phyloP scores from a whole-genome alignment of 75 land plant species.

The Selaginella moellendorffii region DNA sequence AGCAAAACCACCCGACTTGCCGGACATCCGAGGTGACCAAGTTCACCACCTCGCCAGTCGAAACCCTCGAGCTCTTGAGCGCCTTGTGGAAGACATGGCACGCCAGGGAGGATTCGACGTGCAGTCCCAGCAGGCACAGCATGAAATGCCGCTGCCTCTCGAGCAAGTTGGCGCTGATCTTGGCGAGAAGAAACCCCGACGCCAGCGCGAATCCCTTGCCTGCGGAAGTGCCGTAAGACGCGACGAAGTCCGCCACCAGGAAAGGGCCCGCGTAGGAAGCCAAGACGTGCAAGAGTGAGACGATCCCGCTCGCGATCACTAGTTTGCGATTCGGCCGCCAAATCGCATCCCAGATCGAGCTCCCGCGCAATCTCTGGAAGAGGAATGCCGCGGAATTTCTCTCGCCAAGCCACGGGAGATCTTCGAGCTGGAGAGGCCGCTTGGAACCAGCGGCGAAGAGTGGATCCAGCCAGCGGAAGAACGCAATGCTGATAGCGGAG shows the following conservation, averaged over 20 bases:
- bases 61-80: conserved; percentile 18
- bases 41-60: conserved; percentile 33
- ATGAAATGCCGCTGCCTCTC: conserved; percentile 23
- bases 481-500: not conserved
- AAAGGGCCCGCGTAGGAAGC: conserved; percentile 32
- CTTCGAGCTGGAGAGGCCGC: not conserved
- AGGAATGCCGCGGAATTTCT: not conserved
- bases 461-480: not conserved
- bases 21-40: conserved; percentile 33
- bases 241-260: conserved; percentile 28
- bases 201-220: conserved; percentile 16
- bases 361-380: not conserved
- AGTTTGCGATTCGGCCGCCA: not conserved
- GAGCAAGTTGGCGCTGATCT: conserved; percentile 15
- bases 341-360: not conserved
- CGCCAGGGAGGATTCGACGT: conserved; percentile 17
- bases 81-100: conserved; percentile 25
- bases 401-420: not conserved
- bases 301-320: not conserved
- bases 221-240: conserved; percentile 14
- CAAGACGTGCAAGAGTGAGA: not conserved
- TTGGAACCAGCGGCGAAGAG: not conserved
- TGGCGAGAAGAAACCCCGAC: conserved; percentile 15
- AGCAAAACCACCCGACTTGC: conserved; percentile 21
- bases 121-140: conserved; percentile 20